phyloP scores from a whole-genome alignment of 805 yeast genomes.

The Pichia thaimueangensis region DNA sequence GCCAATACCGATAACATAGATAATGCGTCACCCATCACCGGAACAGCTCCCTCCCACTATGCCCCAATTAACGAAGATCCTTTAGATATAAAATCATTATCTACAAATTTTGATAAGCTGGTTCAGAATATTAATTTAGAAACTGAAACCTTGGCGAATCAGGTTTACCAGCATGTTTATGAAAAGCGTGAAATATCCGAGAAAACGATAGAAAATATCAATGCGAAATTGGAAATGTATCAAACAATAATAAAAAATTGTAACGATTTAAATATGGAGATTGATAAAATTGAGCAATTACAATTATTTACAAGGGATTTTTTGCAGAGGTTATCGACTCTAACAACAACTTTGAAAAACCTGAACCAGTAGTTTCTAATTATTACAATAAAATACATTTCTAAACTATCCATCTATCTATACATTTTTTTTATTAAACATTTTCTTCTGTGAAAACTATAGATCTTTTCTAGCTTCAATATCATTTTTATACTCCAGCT shows the following conservation, averaged over 20 bases:
- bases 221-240: slow-evolving; percentile 17
- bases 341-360: slow-evolving; percentile 18
- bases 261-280: slow-evolving; percentile 24
- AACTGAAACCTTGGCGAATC: slow-evolving; percentile 34
- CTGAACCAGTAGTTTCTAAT: too few relatives aligned
- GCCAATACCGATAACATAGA: too few relatives aligned
- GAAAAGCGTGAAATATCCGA: slow-evolving; percentile 22
- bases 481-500: slow-evolving; percentile 15
- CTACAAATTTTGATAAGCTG: slow-evolving; percentile 51
- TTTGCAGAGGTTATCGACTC: slow-evolving; percentile 16
- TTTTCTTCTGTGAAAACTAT: too few relatives aligned
- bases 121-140: slow-evolving; percentile 52
- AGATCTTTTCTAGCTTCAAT: background rate
- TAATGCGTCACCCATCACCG: too few relatives aligned
- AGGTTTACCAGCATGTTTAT: slow-evolving; percentile 23
- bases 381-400: too few relatives aligned
- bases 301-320: slow-evolving; percentile 28
- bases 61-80: background rate
- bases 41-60: background rate
- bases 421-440: too few relatives aligned
- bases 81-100: background rate
- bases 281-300: slow-evolving; percentile 31
- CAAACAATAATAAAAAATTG: slow-evolving; percentile 21
- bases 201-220: slow-evolving; percentile 17
- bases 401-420: too few relatives aligned